A percentile compares a stretch with the other conserved stretches of the same genome.
Evolutionary conservation across 2,329 filamentous ascomycete species (phyloP).

Genomic region (Mycosphaerella sp.): DNA sequence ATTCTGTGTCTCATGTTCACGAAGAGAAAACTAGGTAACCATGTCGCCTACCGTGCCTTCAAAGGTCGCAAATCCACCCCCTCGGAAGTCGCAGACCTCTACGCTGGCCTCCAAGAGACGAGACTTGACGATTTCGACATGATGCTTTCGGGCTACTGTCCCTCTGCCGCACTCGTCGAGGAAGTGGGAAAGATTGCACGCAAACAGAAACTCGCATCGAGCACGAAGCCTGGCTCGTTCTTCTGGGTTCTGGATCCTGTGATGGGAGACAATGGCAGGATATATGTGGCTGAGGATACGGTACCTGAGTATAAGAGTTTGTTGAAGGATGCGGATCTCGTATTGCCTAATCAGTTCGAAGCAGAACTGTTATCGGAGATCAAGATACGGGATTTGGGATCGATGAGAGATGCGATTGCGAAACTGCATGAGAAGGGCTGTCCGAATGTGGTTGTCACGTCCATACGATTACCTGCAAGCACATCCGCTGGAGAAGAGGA

Average conservation of each 20-base stretch:
- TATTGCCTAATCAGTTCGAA: slow-evolving; percentile 95
- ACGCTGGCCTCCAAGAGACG: slow-evolving; percentile 74
- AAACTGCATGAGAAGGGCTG: slow-evolving; percentile 64
- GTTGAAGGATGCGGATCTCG: slow-evolving; percentile 76
- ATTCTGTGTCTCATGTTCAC: neutral
- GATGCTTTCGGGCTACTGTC: slow-evolving; percentile 91
- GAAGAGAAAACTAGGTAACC: slow-evolving; percentile 61
- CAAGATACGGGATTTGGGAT: slow-evolving; percentile 68
- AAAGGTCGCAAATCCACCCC: slow-evolving; percentile 78
- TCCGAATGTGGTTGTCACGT: slow-evolving; percentile 90
- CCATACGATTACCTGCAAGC: slow-evolving; percentile 61
- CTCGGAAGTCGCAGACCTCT: slow-evolving; percentile 75
- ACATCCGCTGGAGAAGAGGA: slow-evolving; percentile 29
- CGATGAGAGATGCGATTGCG: slow-evolving; percentile 66
- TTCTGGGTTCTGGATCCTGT: slow-evolving; percentile 98
- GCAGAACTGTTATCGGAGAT: slow-evolving; percentile 87
- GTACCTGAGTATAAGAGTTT: slow-evolving; percentile 83
- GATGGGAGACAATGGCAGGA: slow-evolving; percentile 89
- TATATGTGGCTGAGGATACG: slow-evolving; percentile 88
- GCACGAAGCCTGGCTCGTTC: slow-evolving; percentile 63
- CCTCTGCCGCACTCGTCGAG: slow-evolving; percentile 75
- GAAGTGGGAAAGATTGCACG: slow-evolving; percentile 77
- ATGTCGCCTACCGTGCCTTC: slow-evolving; percentile 85
- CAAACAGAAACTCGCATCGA: slow-evolving; percentile 64
- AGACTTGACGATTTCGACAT: slow-evolving; percentile 86